Evolutionary conservation across 78 protist genomes (phyloP), one percentile per base, ranked within the genome.

Genomic region (Andalucia godoyi): DNA sequence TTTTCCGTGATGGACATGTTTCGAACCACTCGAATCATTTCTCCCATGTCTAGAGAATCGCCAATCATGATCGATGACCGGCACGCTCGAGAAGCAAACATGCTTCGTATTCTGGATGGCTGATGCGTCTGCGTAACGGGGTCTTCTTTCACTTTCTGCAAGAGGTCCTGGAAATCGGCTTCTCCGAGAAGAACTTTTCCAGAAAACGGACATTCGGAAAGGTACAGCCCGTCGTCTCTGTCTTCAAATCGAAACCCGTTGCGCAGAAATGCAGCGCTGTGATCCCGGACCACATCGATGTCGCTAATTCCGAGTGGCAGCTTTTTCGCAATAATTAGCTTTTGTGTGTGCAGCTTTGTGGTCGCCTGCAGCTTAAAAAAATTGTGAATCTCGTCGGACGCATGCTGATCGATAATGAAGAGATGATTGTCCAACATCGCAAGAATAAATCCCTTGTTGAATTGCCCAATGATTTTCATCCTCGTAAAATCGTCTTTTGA

Each of bases 401-500:
- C 99, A 64, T 95, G 99, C 84, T 84, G 92, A 64, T 83, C 93
- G 46, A 94, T 29, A 53, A 94, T 81, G 72, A 84, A 91, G 1
- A 91, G 72, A 45, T 87, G 92, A 13, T 21, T 9, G 41, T 60
- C 80, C 23, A 81, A 43, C 15, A 55, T 29, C 3, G 93, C 83
- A 18, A 94, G 43, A 7, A 94, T 86, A 70, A 94, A 94, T 10
- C 93, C 95, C 7, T 32, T 21, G 81, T 94, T 94, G 73, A 92
- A 94, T 65, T 92, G 96, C 1, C 98, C 94, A 25, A 85, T 25
- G 9, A 94, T 75, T 1, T 33, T 36, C 96, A 93, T 88, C 27
- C 37, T 18, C 21, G 23, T 37, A 23, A 89, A 91, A 45, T 80
- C 57, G 21, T 10, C 66, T 52, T 83, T 84, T 4, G 29, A 12